phyloP scores from a whole-genome alignment of 495 filamentous ascomycete genomes.

The Trichoderma orchidacearum region DNA sequence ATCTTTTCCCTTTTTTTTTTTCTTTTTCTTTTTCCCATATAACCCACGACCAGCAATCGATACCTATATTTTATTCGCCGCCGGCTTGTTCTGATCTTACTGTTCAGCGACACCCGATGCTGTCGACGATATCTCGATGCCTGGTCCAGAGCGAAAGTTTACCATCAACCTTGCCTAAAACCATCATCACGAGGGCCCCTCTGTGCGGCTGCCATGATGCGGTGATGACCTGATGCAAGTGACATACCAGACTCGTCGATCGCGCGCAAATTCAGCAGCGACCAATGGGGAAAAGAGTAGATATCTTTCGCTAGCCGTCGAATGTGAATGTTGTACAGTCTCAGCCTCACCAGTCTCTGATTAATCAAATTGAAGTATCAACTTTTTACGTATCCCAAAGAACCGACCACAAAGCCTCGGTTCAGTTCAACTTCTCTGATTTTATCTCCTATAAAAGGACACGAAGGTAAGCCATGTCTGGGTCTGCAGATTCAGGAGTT shows the following conservation, averaged over 20 bases:
- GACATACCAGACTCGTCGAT: not conserved
- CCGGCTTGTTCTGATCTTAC: not conserved
- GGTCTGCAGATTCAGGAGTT: not conserved
- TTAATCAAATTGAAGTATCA: no score
- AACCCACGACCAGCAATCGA: constrained; percentile 3
- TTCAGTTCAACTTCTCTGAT: no score
- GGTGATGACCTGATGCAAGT: constrained; percentile 75
- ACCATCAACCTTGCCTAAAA: constrained; percentile 68
- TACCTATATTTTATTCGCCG: not conserved
- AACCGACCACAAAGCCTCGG: no score
- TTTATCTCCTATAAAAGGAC: no score
- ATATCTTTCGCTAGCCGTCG: no score
- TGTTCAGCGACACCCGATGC: not conserved
- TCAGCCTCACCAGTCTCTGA: no score
- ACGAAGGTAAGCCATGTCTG: not conserved
- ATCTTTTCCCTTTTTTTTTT: not conserved
- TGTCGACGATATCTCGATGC: not conserved
- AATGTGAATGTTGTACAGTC: not conserved
- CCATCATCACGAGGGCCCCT: constrained; percentile 88
- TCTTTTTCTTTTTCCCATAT: constrained; percentile 1
- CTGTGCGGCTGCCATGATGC: constrained; percentile 69
- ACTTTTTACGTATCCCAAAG: no score
- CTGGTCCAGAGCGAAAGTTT: constrained; percentile 44
- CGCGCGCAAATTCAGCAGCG: not conserved
- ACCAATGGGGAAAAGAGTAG: not conserved